A percentile compares a stretch with the other conserved stretches of the same genome.
These are phyloP conservation scores for Fomitopsis schrenkii DNA, from an alignment of 1,284 basidiomycete genomes.

Conservation along the genomic window DNA sequence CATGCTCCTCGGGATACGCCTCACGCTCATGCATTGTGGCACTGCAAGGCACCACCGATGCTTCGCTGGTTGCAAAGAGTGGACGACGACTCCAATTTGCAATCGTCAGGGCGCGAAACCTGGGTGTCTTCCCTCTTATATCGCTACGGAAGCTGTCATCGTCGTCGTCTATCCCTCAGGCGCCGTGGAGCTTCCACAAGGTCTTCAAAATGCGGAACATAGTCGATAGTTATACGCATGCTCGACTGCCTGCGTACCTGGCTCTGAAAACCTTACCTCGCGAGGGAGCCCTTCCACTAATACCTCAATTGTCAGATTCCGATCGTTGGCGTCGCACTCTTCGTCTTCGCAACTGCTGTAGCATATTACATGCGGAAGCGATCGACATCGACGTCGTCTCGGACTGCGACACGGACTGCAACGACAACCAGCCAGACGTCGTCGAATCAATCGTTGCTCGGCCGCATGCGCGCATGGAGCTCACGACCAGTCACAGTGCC, in stretches of 20 bases:
- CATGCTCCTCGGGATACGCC: too few species aligned
- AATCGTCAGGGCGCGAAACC: background rate
- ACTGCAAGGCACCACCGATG: too few species aligned
- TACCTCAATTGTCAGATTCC: background rate
- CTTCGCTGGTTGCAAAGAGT: too few species aligned
- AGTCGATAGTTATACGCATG: background rate
- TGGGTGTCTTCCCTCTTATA: background rate
- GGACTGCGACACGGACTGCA: background rate
- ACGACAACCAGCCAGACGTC: background rate
- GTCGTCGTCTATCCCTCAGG: background rate
- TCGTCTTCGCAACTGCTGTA: background rate
- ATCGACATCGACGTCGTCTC: background rate
- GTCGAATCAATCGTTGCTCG: background rate
- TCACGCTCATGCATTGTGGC: too few species aligned
- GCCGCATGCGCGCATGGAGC: constrained; percentile 11
- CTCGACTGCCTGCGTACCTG: background rate
- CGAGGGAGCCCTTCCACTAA: too few species aligned
- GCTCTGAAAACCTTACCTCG: background rate
- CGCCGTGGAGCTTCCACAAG: background rate
- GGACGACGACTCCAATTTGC: background rate
- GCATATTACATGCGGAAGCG: constrained; percentile 2
- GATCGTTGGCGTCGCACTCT: background rate
- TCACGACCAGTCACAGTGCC: constrained; percentile 14
- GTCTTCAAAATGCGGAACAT: background rate
- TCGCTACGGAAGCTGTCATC: background rate